Evolutionary conservation across 106 monocot genomes (phyloP), one percentile per base, ranked within the genome.

Genomic region (Allium fistulosum): DNA sequence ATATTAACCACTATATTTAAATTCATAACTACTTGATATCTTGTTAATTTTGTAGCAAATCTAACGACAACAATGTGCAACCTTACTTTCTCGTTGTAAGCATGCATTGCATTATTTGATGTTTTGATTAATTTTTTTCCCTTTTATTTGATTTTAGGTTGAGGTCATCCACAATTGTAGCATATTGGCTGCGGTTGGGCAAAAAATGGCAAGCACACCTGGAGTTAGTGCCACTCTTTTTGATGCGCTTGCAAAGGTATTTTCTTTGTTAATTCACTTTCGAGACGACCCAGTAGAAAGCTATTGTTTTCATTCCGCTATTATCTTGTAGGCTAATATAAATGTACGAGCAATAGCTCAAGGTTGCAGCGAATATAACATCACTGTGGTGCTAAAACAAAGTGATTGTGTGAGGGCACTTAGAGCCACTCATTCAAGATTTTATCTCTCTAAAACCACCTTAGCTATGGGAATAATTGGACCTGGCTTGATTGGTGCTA

Each of bases 191-290:
- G 83, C 92, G 53, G 97, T 99, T 60, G 97, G 97, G n/a, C 89
- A 87, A 75, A 92, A 72, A 82, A 99, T 99, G 97, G 97, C 97
- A 48, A 99, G 97, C 58, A 92, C 97, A 47, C 90, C 92, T 66
- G 97, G 97, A 78, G 97, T 99, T 72, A 90, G 97, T 81, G 97
- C 97, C 49, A 99, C 87, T 48, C 92, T 99, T 84, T 97, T 99
- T 87, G 97, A 99, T 78, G 86, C 97, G 71, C 51, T 99, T 46
- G 97, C 97, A 47, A 99, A 99, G 97, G 97, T 92, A 79, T 57
- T 68, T 49, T 7, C 67, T 37, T 55, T 15, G 37, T 15, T 58
- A 46, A 46, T 48, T 8, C 37, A 37, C 37, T 63, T 63, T 53
- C 16, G 3, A 26, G 28, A 18, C 9, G 10, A 49, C 28, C 22